phyloP scores from a whole-genome alignment of 2,329 filamentous ascomycete species.

The Botryotinia narcissicola region DNA sequence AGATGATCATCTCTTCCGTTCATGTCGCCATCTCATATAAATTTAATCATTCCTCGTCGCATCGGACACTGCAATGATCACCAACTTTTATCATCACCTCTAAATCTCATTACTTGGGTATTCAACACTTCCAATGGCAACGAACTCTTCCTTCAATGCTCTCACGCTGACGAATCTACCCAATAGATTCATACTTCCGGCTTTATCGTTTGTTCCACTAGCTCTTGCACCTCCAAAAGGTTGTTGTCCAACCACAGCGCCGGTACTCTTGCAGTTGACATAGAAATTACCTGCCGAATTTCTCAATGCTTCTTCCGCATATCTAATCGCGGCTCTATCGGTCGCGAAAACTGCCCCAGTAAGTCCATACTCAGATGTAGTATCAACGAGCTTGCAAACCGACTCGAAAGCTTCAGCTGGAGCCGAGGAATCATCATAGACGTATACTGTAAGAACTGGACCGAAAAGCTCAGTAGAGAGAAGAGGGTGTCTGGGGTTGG shows the following conservation, averaged over 20 bases:
- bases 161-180: constrained; percentile 64
- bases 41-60: background rate
- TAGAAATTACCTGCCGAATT: constrained; percentile 81
- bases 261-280: constrained; percentile 78
- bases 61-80: background rate
- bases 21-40: background rate
- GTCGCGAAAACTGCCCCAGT: constrained; percentile 73
- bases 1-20: background rate
- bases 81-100: background rate
- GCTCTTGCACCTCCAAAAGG: constrained; percentile 67
- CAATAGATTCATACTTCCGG: constrained; percentile 62
- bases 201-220: constrained; percentile 72
- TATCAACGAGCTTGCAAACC: constrained; percentile 63
- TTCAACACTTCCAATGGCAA: constrained; percentile 56
- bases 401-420: constrained; percentile 54
- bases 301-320: constrained; percentile 68
- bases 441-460: constrained; percentile 68
- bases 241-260: constrained; percentile 70
- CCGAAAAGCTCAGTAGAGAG: constrained; percentile 80
- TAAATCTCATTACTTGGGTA: constrained; percentile 68
- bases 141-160: constrained; percentile 74
- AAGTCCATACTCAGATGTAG: constrained; percentile 72
- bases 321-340: constrained; percentile 63
- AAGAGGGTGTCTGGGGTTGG: constrained; percentile 69
- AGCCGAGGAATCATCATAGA: constrained; percentile 68